phyloP scores from a whole-genome alignment of 1,139 yeast genomes.

The Pichia sp. region DNA sequence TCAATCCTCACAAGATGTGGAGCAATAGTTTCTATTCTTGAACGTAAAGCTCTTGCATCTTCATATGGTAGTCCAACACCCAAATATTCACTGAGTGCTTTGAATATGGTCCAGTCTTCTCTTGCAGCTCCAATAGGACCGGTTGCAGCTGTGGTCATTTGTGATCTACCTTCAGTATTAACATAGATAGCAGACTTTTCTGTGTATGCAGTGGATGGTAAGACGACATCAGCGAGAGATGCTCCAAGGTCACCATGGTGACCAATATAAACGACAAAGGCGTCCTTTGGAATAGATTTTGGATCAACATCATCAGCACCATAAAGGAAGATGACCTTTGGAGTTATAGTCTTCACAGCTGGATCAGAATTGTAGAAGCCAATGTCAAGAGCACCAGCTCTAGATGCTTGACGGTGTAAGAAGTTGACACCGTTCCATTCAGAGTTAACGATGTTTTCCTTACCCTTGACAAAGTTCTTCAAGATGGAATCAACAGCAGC shows the following conservation, averaged over 20 bases:
- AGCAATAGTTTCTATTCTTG: constrained; percentile 69
- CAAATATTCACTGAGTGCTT: constrained; percentile 78
- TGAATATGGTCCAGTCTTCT: constrained; percentile 86
- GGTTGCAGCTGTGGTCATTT: constrained; percentile 79
- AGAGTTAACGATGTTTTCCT: constrained; percentile 56
- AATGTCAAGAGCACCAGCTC: constrained; percentile 80
- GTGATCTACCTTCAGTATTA: constrained; percentile 88
- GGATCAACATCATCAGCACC: constrained; percentile 80
- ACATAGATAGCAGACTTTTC: constrained; percentile 86
- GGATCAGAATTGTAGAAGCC: constrained; percentile 60
- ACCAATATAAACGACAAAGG: constrained; percentile 87
- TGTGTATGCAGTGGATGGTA: constrained; percentile 87
- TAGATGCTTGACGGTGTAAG: constrained; percentile 80
- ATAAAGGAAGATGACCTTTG: constrained; percentile 73
- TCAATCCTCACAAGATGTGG: constrained; percentile 79
- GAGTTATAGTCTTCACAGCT: constrained; percentile 41
- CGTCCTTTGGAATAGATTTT: constrained; percentile 70
- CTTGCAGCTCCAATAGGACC: constrained; percentile 91
- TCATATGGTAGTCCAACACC: constrained; percentile 71
- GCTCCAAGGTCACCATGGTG: constrained; percentile 93
- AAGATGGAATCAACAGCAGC: constrained; percentile 54
- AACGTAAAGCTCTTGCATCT: constrained; percentile 61
- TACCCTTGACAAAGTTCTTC: constrained; percentile 54
- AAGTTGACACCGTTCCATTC: constrained; percentile 82
- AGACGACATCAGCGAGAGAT: constrained; percentile 77